These are phyloP conservation scores for Wickerhamiella parazyma DNA, from an alignment of 805 yeast genomes.

Conservation along the genomic window DNA sequence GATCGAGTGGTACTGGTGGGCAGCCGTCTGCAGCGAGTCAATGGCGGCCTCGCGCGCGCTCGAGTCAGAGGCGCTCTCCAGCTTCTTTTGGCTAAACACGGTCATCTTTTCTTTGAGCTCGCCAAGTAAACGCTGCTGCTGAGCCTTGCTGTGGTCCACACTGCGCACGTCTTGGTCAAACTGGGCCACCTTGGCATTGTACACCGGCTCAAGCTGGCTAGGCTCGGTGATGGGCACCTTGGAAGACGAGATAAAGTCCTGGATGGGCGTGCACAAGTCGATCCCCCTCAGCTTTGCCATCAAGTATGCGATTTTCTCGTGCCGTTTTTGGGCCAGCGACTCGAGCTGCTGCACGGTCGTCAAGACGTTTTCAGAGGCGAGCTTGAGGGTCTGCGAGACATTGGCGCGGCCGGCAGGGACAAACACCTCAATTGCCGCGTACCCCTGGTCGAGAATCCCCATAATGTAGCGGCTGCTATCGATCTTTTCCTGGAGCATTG, in stretches of 20 bases:
- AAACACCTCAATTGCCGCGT: constrained; percentile 3
- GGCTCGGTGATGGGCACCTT: constrained; percentile 5
- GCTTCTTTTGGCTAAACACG: constrained; percentile 23
- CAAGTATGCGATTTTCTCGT: not conserved
- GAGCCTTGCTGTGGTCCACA: constrained; percentile 20
- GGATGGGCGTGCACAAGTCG: constrained; percentile 7
- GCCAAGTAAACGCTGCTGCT: not conserved
- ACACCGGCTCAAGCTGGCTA: constrained; percentile 13
- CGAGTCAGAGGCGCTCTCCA: constrained; percentile 21
- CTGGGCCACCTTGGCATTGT: constrained; percentile 2
- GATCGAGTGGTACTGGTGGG: constrained; percentile 41
- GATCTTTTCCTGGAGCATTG: constrained; percentile 2
- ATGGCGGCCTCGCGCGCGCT: constrained; percentile 25
- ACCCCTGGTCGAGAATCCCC: constrained; percentile 2
- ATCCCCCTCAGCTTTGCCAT: not conserved
- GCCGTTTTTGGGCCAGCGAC: not conserved
- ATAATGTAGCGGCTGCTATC: not conserved
- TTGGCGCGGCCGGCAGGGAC: constrained; percentile 1
- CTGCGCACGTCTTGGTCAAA: constrained; percentile 21
- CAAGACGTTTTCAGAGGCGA: not conserved
- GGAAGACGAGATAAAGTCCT: not conserved
- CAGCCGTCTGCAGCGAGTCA: constrained; percentile 38
- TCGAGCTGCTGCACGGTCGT: constrained; percentile 1
- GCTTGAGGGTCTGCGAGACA: not conserved
- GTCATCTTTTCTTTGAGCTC: not conserved